Percentiles rank a stretch among this genome's conserved stretches.
These are phyloP conservation scores for Oxyria digyna DNA, from an alignment of 148 eudicot genomes.

Conservation along the genomic window DNA sequence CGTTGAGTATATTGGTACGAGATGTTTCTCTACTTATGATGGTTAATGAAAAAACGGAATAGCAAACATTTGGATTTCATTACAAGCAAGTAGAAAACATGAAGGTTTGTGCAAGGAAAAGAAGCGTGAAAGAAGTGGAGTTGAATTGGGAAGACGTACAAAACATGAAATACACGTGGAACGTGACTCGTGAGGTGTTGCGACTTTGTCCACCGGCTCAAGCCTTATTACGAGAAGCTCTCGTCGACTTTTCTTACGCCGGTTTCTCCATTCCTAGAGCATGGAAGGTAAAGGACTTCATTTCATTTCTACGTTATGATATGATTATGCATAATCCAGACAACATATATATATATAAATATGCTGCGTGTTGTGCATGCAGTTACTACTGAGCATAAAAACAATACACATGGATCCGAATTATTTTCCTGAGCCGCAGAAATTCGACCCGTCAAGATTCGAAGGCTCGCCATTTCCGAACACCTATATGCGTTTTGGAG, in stretches of 20 bases:
- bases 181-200: constrained; percentile 23
- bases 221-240: constrained; percentile 23
- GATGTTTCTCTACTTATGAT: too few species aligned
- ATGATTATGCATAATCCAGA: too few species aligned
- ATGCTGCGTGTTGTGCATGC: neutral
- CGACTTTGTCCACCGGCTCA: constrained; percentile 28
- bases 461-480: constrained; percentile 55
- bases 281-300: constrained; percentile 17
- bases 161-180: constrained; percentile 36
- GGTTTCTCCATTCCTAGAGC: constrained; percentile 32
- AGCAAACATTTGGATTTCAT: too few species aligned
- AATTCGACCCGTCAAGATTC: constrained; percentile 46
- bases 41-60: too few species aligned
- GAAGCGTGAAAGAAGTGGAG: constrained; percentile 9
- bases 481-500: constrained; percentile 56
- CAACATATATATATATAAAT: too few species aligned
- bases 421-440: constrained; percentile 30
- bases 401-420: constrained; percentile 41
- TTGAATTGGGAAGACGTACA: constrained; percentile 27
- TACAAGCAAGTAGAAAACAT: too few species aligned
- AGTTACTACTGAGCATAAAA: constrained; percentile 49
- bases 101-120: neutral
- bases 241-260: constrained; percentile 22
- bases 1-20: too few species aligned
- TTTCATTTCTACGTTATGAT: too few species aligned